Conservation (phyloP, 2,329 filamentous ascomycete species). For the Hymenoscyphus albidus region DNA sequence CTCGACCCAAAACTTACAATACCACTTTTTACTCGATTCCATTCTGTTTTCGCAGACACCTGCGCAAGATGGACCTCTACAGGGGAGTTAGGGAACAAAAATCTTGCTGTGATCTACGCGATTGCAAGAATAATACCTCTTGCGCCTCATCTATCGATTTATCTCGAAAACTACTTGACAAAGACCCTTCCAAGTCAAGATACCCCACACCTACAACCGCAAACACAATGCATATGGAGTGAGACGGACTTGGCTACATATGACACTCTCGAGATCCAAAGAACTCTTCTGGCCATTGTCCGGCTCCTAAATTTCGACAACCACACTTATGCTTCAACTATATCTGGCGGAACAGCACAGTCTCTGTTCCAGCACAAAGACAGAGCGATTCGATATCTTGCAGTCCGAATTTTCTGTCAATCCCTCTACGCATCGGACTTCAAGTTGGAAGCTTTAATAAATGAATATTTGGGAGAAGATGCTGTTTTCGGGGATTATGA, state of each 20-base stretch:
- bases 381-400: constrained; percentile 69
- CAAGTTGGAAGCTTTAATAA: constrained; percentile 69
- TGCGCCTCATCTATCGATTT: constrained; percentile 73
- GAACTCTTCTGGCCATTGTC: constrained; percentile 65
- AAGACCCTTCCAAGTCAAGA: constrained; percentile 27
- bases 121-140: constrained; percentile 79
- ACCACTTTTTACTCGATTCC: constrained; percentile 69
- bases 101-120: constrained; percentile 55
- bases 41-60: constrained; percentile 73
- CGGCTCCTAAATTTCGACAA: constrained; percentile 75
- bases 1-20: constrained; percentile 69
- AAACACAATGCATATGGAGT: constrained; percentile 24
- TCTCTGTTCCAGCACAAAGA: constrained; percentile 59
- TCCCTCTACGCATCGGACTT: constrained; percentile 76
- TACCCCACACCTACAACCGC: constrained; percentile 24
- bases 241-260: constrained; percentile 34
- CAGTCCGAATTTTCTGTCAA: constrained; percentile 75
- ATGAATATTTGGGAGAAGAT: constrained; percentile 58
- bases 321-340: constrained; percentile 59
- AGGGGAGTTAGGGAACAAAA: constrained; percentile 16
- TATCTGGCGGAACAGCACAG: constrained; percentile 66
- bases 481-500: constrained; percentile 71
- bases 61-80: constrained; percentile 71
- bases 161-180: constrained; percentile 53
- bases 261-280: constrained; percentile 39